phyloP scores from a whole-genome alignment of 2,329 filamentous ascomycete genomes.

The Coniosporium tulheliwenetii region DNA sequence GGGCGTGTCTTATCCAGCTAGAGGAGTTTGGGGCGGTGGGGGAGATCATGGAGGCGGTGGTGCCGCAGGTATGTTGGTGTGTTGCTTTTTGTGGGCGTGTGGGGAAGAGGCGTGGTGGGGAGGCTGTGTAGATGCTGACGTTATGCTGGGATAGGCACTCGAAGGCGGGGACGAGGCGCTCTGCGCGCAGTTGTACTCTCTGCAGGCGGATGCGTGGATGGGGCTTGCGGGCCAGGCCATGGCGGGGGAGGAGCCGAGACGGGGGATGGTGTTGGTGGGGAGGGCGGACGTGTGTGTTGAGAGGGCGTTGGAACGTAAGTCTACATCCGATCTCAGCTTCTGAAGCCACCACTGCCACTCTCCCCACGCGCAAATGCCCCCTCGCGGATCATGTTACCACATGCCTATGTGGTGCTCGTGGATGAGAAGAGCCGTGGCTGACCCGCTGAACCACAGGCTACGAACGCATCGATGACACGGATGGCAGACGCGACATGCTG shows the following conservation, averaged over 20 bases:
- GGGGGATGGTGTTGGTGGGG: conserved; percentile 3
- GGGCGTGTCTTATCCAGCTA: conserved; percentile 52
- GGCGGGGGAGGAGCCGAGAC: conserved; percentile 9
- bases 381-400: neutral
- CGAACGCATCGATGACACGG: conserved; percentile 48
- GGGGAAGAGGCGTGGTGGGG: neutral
- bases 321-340: no score
- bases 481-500: conserved; percentile 62
- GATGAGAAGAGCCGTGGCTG: conserved; percentile 17
- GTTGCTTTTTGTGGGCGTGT: neutral
- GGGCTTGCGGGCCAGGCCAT: conserved; percentile 49
- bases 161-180: conserved; percentile 52
- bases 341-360: neutral
- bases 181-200: conserved; percentile 50
- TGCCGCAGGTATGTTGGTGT: conserved; percentile 46
- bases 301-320: conserved; percentile 16
- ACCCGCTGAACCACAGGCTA: conserved; percentile 30
- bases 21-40: conserved; percentile 54
- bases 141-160: conserved; percentile 26
- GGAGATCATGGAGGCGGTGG: conserved; percentile 48
- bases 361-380: neutral
- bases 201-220: conserved; percentile 64
- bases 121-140: neutral
- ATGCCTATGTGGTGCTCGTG: no score
- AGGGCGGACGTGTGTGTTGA: conserved; percentile 14